phyloP scores from a whole-genome alignment of 768 basidiomycete species.

The Cystobasidium tubakii region DNA sequence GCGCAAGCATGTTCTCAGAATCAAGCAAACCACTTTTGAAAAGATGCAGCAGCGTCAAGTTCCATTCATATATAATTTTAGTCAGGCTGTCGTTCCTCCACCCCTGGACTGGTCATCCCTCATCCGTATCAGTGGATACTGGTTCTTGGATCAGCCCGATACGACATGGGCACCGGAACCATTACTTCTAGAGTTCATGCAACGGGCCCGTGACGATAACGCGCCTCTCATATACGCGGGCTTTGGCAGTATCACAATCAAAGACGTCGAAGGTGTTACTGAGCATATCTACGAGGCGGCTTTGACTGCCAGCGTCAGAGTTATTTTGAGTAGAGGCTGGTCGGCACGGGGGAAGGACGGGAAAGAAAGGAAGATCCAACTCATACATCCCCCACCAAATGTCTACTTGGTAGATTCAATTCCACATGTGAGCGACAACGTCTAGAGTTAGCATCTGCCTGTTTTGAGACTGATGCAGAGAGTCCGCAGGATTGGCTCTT shows the following conservation, averaged over 20 bases:
- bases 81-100: slow-evolving; percentile 45
- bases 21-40: slow-evolving; percentile 78
- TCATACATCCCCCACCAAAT: slow-evolving; percentile 59
- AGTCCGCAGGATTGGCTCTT: slow-evolving; percentile 1
- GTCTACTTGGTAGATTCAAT: slow-evolving; percentile 79
- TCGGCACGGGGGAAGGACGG: slow-evolving; percentile 71
- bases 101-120: not conserved
- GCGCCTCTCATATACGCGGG: slow-evolving; percentile 96
- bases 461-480: not conserved
- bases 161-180: slow-evolving; percentile 81
- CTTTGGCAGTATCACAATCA: slow-evolving; percentile 92
- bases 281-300: slow-evolving; percentile 83
- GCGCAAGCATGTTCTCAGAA: slow-evolving; percentile 67
- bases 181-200: slow-evolving; percentile 73
- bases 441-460: not conserved
- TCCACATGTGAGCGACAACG: slow-evolving; percentile 50
- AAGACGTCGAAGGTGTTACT: slow-evolving; percentile 87
- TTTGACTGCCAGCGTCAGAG: slow-evolving; percentile 73
- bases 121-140: slow-evolving; percentile 77
- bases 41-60: slow-evolving; percentile 97
- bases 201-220: slow-evolving; percentile 62
- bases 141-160: slow-evolving; percentile 91
- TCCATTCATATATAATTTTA: slow-evolving; percentile 96
- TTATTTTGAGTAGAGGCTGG: slow-evolving; percentile 96
- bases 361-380: slow-evolving; percentile 59